Percentiles rank a stretch among this genome's conserved stretches.
Evolutionary conservation across 2,329 filamentous ascomycete genomes (phyloP).

Genomic region (Ophiosphaerella narmari): DNA sequence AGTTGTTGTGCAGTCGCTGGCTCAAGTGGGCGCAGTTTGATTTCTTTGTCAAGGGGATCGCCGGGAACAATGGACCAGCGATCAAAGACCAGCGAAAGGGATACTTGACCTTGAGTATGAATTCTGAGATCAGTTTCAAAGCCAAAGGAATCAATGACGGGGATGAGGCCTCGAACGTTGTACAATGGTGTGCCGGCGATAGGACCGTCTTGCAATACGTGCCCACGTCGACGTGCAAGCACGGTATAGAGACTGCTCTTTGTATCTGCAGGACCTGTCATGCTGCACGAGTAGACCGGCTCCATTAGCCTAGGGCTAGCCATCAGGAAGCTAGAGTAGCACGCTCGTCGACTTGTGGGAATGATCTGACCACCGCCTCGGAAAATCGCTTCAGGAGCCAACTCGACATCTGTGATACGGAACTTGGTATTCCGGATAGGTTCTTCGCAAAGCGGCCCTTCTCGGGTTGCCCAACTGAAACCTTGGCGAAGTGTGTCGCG

Average conservation of each 20-base stretch:
- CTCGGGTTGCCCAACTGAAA: conserved; percentile 93
- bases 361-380: conserved; percentile 97
- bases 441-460: conserved; percentile 97
- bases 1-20: conserved; percentile 87
- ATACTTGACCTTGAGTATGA: conserved; percentile 90
- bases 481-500: conserved; percentile 93
- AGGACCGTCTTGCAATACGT: conserved; percentile 91
- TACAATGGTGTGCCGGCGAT: conserved; percentile 95
- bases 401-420: conserved; percentile 86
- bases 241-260: conserved; percentile 91
- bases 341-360: conserved; percentile 86
- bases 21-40: conserved; percentile 81
- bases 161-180: conserved; percentile 85
- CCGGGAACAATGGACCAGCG: conserved; percentile 95
- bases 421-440: conserved; percentile 98
- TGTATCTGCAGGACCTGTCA: conserved; percentile 89
- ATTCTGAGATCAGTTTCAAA: conserved; percentile 98
- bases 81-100: conserved; percentile 90
- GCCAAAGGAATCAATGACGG: conserved; percentile 95
- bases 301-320: conserved; percentile 96
- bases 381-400: conserved; percentile 90
- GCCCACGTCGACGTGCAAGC: conserved; percentile 82
- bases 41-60: conserved; percentile 87
- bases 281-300: conserved; percentile 88
- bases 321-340: conserved; percentile 97